Evolutionary conservation across 1,284 basidiomycete species (phyloP).

Genomic region (Rhodotorula mucilaginosa): DNA sequence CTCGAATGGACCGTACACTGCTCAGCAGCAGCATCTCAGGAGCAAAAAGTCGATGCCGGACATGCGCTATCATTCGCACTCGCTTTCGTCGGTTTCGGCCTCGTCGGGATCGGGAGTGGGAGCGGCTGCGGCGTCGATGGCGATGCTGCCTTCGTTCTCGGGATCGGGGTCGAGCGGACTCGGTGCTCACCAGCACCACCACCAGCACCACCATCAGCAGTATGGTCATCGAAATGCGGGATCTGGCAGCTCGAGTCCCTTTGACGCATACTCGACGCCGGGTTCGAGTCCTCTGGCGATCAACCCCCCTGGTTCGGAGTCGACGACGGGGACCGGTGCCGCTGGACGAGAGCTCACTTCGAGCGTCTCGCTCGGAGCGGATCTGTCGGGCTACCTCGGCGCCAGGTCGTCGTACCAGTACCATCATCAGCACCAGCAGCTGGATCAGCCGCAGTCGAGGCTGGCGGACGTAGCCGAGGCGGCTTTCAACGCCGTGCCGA

Average conservation of each 20-base stretch:
- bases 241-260: not conserved
- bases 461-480: too few species aligned
- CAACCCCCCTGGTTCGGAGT: too few species aligned
- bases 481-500: too few species aligned
- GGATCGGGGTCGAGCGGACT: not conserved
- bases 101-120: too few species aligned
- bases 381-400: not conserved
- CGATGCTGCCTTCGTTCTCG: not conserved
- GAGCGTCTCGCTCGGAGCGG: not conserved
- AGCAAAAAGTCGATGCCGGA: slow-evolving; percentile 95
- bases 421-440: not conserved
- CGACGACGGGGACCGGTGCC: too few species aligned
- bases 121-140: not conserved
- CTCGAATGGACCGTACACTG: not conserved
- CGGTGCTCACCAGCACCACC: too few species aligned
- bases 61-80: slow-evolving; percentile 27
- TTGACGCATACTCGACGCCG: not conserved
- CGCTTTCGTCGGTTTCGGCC: not conserved
- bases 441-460: not conserved
- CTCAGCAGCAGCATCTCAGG: slow-evolving; percentile 44
- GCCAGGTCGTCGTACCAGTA: not conserved
- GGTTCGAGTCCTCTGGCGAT: not conserved
- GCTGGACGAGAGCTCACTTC: not conserved
- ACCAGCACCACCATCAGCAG: too few species aligned
- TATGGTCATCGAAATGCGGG: not conserved